Evolutionary conservation across 805 yeast species (phyloP), one percentile per base, ranked within the genome.

Genomic region (Wickerhamiella alocasiicola): DNA sequence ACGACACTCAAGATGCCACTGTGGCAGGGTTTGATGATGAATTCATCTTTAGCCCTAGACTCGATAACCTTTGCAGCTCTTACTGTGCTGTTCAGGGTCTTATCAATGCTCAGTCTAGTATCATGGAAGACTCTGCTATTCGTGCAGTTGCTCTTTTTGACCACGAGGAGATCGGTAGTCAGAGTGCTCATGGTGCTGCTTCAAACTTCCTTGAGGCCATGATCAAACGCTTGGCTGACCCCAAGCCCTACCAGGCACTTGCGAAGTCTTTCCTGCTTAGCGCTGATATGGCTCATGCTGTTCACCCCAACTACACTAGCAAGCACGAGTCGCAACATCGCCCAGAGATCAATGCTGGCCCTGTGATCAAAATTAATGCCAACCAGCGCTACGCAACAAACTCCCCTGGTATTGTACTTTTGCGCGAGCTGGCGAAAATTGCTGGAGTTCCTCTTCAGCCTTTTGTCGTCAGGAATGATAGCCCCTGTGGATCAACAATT

Each of bases 211-310:
- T 88, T 41, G 91, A 91, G 17, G 81, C 84, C 50, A 68, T 83
- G 26, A 58, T 87, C 39, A 72, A 71, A 46, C 72, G 96, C 55
- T 60, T 87, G 34, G 70, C 85, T 1, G 60, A 62, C 3, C 55
- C 71, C 26, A 39, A 37, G 32, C 43, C 38, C 21, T 49, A 61
- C 12, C 50, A 45, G 23, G 47, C 59, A 3, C 59, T 60, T 25
- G 51, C 61, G 7, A 78, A 78, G 56, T 84, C 96, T 1, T 87
- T 91, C 60, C 70, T 88, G 50, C 60, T 91, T 33, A 87, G 96
- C 0, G 82, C 95, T 0, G 98, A 88, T 59, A 91, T 85, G 76
- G 95, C 97, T 1, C 98, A 88, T 57, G 97, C 95, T 24, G 80
- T 88, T 28, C 95, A 88, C 59, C 98, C 98, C 44, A 88, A 88